Conservation (phyloP, 1,284 basidiomycete species). For the Boletus smithii region DNA sequence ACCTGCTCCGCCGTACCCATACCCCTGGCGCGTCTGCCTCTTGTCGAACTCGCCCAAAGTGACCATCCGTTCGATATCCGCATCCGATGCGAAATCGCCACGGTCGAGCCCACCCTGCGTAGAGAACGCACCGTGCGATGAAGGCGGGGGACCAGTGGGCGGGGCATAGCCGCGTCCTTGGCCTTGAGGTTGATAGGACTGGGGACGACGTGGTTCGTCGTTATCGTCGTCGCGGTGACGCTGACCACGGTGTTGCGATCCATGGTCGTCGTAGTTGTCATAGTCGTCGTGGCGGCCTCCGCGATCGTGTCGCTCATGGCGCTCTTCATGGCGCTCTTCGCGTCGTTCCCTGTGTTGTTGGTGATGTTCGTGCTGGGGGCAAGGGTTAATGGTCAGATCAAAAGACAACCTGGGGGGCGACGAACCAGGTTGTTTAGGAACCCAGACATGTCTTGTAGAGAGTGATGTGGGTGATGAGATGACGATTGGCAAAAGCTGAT, state of each 20-base stretch:
- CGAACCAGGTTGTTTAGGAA: conserved; percentile 5
- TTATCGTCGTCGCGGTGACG: neutral
- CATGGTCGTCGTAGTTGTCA: conserved; percentile 1
- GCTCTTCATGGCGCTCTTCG: conserved; percentile 13
- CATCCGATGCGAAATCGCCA: conserved; percentile 30
- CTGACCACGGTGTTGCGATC: neutral
- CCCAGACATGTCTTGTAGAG: conserved; percentile 17
- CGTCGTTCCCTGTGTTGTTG: conserved; percentile 12
- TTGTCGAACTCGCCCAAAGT: conserved; percentile 11
- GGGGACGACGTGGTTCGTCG: conserved; percentile 6
- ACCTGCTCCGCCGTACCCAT: neutral
- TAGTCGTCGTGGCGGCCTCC: neutral
- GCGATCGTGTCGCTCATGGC: conserved; percentile 9
- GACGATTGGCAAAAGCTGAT: neutral
- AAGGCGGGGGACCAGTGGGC: conserved; percentile 14
- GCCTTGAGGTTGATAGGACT: neutral
- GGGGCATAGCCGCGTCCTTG: neutral
- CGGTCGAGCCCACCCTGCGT: conserved; percentile 23
- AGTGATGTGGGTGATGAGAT: neutral
- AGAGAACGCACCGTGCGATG: neutral
- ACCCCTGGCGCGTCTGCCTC: neutral
- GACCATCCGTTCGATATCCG: conserved; percentile 26
- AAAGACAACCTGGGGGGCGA: neutral
- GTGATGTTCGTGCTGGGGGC: conserved; percentile 8
- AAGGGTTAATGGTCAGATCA: neutral